phyloP scores from a whole-genome alignment of 257 asterid genomes.

The Penstemon davidsonii region DNA sequence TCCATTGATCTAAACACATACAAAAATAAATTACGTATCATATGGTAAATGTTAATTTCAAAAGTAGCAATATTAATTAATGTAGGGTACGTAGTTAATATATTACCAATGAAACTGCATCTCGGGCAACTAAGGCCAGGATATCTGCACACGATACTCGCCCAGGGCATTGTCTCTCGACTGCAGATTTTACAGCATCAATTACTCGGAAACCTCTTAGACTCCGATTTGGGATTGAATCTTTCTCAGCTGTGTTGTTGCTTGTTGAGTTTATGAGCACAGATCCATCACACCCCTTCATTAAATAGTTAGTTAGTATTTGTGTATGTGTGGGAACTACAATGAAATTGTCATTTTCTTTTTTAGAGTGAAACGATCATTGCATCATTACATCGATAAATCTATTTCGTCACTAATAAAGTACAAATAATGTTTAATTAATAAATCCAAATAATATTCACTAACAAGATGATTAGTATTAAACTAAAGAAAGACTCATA shows the following conservation, averaged over 20 bases:
- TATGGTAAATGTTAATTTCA: too few species aligned
- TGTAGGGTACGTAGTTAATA: neutral
- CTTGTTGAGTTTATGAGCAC: conserved; percentile 52
- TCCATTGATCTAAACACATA: conserved; percentile 45
- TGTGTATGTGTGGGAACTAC: neutral
- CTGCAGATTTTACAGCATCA: conserved; percentile 59
- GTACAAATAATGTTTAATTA: too few species aligned
- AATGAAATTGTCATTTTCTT: neutral
- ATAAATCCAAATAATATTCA: too few species aligned
- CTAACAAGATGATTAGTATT: too few species aligned
- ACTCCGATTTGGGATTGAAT: conserved; percentile 50
- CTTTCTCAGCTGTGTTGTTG: conserved; percentile 55
- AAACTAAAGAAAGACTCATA: too few species aligned
- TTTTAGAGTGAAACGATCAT: neutral
- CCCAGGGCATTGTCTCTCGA: conserved; percentile 54
- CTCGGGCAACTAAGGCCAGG: conserved; percentile 62
- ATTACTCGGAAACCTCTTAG: conserved; percentile 63
- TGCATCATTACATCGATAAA: neutral
- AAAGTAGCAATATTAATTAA: too few species aligned
- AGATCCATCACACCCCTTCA: conserved; percentile 72
- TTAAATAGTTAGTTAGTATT: neutral
- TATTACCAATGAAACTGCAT: conserved; percentile 49
- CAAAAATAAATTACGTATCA: neutral
- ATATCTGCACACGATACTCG: conserved; percentile 71
- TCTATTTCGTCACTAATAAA: too few species aligned